Evolutionary conservation across 2,329 filamentous ascomycete genomes (phyloP), one percentile per base, ranked within the genome.

Genomic region (Bipolaris victoriae): DNA sequence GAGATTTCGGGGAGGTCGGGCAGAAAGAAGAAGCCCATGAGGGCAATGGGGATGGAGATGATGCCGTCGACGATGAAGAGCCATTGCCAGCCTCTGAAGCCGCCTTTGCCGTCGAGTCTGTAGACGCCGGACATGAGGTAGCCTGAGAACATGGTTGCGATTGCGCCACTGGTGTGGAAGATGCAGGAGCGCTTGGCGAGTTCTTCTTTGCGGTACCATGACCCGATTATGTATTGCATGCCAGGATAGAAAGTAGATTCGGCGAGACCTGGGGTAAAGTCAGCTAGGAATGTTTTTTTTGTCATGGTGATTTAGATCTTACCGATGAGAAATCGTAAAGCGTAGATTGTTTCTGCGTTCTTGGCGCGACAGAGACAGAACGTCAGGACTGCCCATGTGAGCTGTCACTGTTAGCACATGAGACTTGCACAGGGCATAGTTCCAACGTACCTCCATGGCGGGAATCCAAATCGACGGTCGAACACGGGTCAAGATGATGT

Each of bases 71-170:
- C 62, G 6, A 66, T 55, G 45, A 68, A 67, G 2, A 69, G 15
- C 65, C 66, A 68, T 52, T 63, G 61, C 73, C 73, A 75, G 7
- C 71, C 69, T 20, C 62, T 52, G n/a, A 73, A 82, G 16, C 81
- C 83, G 63, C 84, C 83, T 64, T 84, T 85, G 71, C 85, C 86
- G 68, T 85, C 84, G 64, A 86, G 78, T 22, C 78, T 76, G 67
- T 84, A 81, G 59, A 83, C 85, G 1, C 83, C 83, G 4, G 81
- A 80, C 67, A 82, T 75, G 57, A 83, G 74, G 49, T 79, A 81
- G 5, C 80, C 79, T 13, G 57, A 61, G 40, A 64, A 60, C 26
- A 64, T 64, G 2, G 53, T 54, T 10, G 63, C 63, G 16, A 63
- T 63, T 1, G 56, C 60, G 1, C 58, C 61, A 5, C 56, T 60